These are phyloP conservation scores for Bisporella sp. DNA, from an alignment of 2,329 filamentous ascomycete species.

Conservation along the genomic window DNA sequence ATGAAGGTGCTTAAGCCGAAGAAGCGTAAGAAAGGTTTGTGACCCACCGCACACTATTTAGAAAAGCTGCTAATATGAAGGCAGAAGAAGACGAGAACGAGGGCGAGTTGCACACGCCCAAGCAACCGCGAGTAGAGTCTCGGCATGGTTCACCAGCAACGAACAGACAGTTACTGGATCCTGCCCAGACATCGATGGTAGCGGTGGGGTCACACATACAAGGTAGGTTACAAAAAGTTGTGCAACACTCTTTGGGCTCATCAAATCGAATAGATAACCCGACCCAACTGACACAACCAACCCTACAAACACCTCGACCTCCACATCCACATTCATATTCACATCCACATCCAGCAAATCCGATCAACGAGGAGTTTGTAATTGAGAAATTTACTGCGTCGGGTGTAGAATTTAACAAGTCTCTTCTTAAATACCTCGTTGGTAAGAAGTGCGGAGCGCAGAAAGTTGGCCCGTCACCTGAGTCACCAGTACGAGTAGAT, in stretches of 20 bases:
- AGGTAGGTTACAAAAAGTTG: background rate
- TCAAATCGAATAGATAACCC: no score
- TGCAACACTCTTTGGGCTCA: background rate
- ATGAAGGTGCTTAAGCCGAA: background rate
- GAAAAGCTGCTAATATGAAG: background rate
- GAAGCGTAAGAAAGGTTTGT: background rate
- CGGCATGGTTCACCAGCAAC: background rate
- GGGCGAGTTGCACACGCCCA: background rate
- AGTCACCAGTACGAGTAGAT: background rate
- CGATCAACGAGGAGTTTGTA: background rate
- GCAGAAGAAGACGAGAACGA: background rate
- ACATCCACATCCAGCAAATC: background rate
- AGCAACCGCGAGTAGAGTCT: background rate
- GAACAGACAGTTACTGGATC: background rate
- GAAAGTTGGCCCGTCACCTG: background rate
- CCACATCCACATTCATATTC: background rate
- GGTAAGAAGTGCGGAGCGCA: background rate
- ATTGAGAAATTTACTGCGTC: background rate
- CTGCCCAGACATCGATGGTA: background rate
- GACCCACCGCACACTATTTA: background rate
- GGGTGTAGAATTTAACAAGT: background rate
- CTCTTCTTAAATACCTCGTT: background rate
- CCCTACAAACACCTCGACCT: background rate
- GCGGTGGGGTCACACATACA: background rate
- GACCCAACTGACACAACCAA: no score